Percentiles rank a stretch among this genome's conserved stretches.
Evolutionary conservation across 768 basidiomycete genomes (phyloP).

Genomic region (Lentinus tigrinus): DNA sequence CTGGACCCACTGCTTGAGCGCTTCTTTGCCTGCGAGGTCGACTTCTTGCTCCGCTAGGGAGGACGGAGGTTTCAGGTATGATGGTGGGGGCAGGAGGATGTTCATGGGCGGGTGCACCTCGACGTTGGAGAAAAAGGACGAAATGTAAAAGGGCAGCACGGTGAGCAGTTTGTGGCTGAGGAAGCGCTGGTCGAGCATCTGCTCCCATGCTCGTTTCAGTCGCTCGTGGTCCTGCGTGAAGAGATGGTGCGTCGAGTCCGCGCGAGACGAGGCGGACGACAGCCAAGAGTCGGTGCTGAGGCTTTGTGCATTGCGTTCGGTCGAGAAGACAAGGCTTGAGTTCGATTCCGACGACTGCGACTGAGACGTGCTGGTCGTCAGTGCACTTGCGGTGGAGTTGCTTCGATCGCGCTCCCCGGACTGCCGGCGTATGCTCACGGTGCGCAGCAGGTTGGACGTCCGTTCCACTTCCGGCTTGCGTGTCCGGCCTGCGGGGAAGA

Average conservation of each 20-base stretch:
- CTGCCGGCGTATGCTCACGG: not conserved
- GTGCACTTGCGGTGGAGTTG: slow-evolving; percentile 9
- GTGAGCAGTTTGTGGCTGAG: slow-evolving; percentile 52
- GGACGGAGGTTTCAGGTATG: not conserved
- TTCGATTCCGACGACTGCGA: not conserved
- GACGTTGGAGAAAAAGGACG: slow-evolving; percentile 53
- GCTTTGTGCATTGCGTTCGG: not conserved
- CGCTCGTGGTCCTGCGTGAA: slow-evolving; percentile 58
- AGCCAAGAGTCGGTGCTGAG: slow-evolving; percentile 3
- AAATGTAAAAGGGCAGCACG: slow-evolving; percentile 67
- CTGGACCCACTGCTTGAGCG: not conserved
- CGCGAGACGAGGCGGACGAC: slow-evolving; percentile 1
- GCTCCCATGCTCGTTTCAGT: slow-evolving; percentile 64
- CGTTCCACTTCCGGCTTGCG: not conserved
- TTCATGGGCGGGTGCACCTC: slow-evolving; percentile 47
- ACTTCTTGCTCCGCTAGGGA: not conserved
- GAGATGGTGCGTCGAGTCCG: slow-evolving; percentile 16
- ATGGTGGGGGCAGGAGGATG: slow-evolving; percentile 49
- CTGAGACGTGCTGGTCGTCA: not conserved
- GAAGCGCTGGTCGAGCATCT: slow-evolving; percentile 61
- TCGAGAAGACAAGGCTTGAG: slow-evolving; percentile 9
- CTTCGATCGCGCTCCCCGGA: slow-evolving; percentile 4
- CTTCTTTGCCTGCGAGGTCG: not conserved
- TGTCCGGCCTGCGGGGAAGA: slow-evolving; percentile 50
- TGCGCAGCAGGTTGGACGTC: not conserved